Conservation (phyloP, 441 rosid species). For the Theobroma grandiflorum region DNA sequence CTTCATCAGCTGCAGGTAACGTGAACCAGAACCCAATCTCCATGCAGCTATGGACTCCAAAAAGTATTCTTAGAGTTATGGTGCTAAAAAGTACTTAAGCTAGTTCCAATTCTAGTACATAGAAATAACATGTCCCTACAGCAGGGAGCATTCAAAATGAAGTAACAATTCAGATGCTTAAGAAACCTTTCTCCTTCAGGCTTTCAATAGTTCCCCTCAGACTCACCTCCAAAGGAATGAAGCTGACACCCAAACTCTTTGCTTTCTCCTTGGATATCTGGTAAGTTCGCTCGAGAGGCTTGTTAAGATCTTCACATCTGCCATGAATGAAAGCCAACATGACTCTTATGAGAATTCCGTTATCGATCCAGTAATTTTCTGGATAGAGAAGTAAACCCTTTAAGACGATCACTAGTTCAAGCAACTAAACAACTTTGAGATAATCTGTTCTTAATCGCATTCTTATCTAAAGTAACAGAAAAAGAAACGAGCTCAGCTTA, state of each 20-base stretch:
- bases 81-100: too few species aligned
- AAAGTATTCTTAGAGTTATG: too few species aligned
- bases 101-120: too few species aligned
- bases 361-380: not conserved
- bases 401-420: not conserved
- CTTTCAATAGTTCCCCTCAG: constrained; percentile 17
- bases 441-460: too few species aligned
- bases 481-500: too few species aligned
- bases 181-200: constrained; percentile 20
- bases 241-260: constrained; percentile 11
- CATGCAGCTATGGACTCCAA: too few species aligned
- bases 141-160: not conserved
- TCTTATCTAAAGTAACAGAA: too few species aligned
- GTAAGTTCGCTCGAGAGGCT: not conserved
- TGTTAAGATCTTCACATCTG: not conserved
- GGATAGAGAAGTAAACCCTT: not conserved
- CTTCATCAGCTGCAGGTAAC: too few species aligned
- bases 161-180: not conserved
- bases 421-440: too few species aligned
- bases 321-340: not conserved
- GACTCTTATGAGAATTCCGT: not conserved
- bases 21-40: too few species aligned
- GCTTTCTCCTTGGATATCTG: constrained; percentile 19
- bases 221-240: constrained; percentile 24
- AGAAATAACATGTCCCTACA: too few species aligned